These are phyloP conservation scores for Vigna hirtella DNA, from an alignment of 306 rosid genomes.

Conservation along the genomic window DNA sequence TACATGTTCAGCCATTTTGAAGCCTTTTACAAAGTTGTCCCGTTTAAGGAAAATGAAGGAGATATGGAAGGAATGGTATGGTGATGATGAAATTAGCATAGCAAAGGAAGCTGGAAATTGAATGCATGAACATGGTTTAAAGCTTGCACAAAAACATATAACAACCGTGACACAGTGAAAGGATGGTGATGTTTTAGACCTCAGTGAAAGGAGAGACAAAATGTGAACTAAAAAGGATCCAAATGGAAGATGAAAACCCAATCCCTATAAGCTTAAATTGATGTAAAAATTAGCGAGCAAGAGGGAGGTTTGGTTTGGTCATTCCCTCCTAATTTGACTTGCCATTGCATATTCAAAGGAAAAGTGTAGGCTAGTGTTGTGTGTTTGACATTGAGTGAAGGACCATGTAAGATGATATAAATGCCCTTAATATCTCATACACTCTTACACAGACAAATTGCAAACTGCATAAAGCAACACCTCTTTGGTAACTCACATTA, in stretches of 20 bases:
- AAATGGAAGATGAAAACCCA: constrained; percentile 38
- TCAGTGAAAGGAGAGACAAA: constrained; percentile 48
- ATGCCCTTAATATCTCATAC: constrained; percentile 39
- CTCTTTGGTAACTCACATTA: constrained; percentile 29
- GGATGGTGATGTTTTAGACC: constrained; percentile 46
- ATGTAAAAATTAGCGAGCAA: background rate
- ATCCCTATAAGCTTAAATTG: constrained; percentile 39
- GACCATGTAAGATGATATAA: constrained; percentile 45
- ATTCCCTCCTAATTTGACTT: constrained; percentile 56
- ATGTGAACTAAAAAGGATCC: constrained; percentile 48
- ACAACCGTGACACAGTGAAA: constrained; percentile 44
- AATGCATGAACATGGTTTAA: constrained; percentile 48
- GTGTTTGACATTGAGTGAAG: constrained; percentile 50
- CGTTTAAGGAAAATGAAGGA: background rate
- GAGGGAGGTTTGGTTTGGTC: constrained; percentile 29
- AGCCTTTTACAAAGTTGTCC: no score
- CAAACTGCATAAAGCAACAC: constrained; percentile 53
- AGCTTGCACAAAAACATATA: constrained; percentile 51
- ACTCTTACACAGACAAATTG: constrained; percentile 46
- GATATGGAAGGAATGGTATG: constrained; percentile 29
- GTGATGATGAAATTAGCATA: constrained; percentile 37
- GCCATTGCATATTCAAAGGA: constrained; percentile 42
- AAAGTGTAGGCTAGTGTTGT: constrained; percentile 33
- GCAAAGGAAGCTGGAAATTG: constrained; percentile 42
- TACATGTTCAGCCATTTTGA: no score